Percentiles rank a stretch among this genome's conserved stretches.
Conservation (phyloP, 371 early-diverging fungal species). For the Choanephora cucurbitarum region DNA sequence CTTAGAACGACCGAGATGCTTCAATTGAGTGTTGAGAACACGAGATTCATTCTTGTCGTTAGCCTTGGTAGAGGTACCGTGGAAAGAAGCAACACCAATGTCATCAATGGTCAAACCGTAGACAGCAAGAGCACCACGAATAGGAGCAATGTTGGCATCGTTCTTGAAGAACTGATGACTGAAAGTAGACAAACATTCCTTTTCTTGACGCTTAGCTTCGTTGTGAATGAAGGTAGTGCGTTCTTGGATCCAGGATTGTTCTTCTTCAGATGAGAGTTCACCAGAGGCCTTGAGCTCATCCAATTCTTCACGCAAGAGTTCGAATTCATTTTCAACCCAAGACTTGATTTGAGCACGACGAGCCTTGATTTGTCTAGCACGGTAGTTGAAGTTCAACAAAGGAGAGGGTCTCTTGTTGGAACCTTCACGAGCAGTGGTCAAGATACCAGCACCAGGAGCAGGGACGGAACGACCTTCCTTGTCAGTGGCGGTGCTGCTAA, state of each 20-base stretch:
- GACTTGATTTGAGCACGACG: slow-evolving; percentile 82
- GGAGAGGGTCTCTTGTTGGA: slow-evolving; percentile 69
- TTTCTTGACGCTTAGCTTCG: slow-evolving; percentile 86
- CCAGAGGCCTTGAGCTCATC: slow-evolving; percentile 68
- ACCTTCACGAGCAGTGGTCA: slow-evolving; percentile 91
- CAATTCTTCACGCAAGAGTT: slow-evolving; percentile 72
- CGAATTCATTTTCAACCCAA: slow-evolving; percentile 88
- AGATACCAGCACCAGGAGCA: slow-evolving; percentile 94
- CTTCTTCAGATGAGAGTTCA: slow-evolving; percentile 66
- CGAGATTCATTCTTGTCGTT: slow-evolving; percentile 97
- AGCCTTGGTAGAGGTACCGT: slow-evolving; percentile 95
- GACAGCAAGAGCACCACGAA: slow-evolving; percentile 90
- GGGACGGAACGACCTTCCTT: slow-evolving; percentile 96
- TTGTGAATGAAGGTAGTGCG: slow-evolving; percentile 83
- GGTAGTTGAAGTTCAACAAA: slow-evolving; percentile 88
- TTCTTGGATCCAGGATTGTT: slow-evolving; percentile 66
- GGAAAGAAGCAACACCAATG: slow-evolving; percentile 97
- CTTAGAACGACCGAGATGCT: slow-evolving; percentile 86
- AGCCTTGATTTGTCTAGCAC: slow-evolving; percentile 80
- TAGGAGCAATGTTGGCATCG: slow-evolving; percentile 84
- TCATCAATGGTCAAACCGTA: slow-evolving; percentile 93
- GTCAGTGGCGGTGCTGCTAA: slow-evolving; percentile 94
- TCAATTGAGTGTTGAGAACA: slow-evolving; percentile 86
- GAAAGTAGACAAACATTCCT: slow-evolving; percentile 82
- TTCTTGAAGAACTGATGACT: slow-evolving; percentile 87